A percentile compares a stretch with the other conserved stretches of the same genome.
Evolutionary conservation across 305 asterid species (phyloP).

Genomic region (Fraxinus floribunda): DNA sequence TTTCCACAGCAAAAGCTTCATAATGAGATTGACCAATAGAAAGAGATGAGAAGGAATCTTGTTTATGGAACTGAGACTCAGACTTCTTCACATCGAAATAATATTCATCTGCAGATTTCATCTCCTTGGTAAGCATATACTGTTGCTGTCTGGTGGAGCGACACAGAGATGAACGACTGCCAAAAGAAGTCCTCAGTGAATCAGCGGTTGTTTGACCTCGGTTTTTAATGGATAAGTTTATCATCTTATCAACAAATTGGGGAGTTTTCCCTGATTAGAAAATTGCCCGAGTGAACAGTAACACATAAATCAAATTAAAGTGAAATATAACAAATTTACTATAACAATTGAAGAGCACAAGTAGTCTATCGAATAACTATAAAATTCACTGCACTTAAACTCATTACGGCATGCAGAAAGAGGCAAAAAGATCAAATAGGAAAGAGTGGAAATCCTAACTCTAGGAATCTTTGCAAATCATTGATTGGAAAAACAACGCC

Average conservation of each 20-base stretch:
- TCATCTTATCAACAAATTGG: conserved; percentile 38
- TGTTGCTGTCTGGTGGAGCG: conserved; percentile 33
- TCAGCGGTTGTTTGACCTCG: conserved; percentile 28
- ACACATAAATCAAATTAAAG: neutral
- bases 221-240: conserved; percentile 37
- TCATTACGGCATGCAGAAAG: neutral
- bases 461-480: neutral
- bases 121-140: conserved; percentile 35
- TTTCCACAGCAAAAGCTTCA: conserved; percentile 33
- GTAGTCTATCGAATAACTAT: neutral
- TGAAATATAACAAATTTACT: neutral
- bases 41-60: conserved; percentile 48
- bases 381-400: neutral
- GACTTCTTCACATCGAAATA: conserved; percentile 32
- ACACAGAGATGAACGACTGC: conserved; percentile 41
- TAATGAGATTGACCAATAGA: conserved; percentile 44
- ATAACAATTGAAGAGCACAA: no score
- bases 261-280: neutral
- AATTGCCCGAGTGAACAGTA: conserved; percentile 8
- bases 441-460: neutral
- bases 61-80: conserved; percentile 46
- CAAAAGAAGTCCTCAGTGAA: conserved; percentile 31
- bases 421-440: neutral
- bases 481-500: neutral
- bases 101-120: conserved; percentile 23